Evolutionary conservation across 2,329 filamentous ascomycete species (phyloP).

Genomic region (Tolypocladium sp.): DNA sequence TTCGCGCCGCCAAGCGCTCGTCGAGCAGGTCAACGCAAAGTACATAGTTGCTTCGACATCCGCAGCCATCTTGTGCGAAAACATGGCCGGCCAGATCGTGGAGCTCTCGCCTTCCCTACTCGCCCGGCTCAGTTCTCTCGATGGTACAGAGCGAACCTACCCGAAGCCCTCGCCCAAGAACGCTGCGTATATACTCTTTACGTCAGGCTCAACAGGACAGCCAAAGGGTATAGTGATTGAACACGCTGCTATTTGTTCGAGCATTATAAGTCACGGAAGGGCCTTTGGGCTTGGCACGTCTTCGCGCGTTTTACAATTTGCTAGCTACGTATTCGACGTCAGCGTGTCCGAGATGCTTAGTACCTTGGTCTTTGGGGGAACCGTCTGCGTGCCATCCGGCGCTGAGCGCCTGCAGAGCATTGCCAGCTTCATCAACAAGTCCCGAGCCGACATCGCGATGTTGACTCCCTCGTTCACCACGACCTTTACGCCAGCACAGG

Average conservation of each 20-base stretch:
- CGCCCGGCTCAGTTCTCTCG: not conserved
- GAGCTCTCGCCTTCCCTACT: not conserved
- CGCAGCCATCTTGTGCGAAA: not conserved
- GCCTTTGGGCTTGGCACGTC: conserved; percentile 33
- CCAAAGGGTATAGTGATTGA: conserved; percentile 17
- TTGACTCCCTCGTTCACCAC: conserved; percentile 6
- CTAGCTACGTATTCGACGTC: conserved; percentile 40
- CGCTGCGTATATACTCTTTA: conserved; percentile 16
- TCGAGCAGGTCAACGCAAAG: not conserved
- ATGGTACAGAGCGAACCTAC: not conserved
- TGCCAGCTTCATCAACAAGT: not conserved
- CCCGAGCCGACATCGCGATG: not conserved
- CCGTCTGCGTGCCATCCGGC: conserved; percentile 12
- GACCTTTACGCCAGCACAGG: conserved; percentile 6
- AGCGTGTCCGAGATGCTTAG: conserved; percentile 22
- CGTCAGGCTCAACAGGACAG: conserved; percentile 15
- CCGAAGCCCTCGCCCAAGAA: not conserved
- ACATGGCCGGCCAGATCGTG: not conserved
- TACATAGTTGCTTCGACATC: not conserved
- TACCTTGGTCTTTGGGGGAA: conserved; percentile 10
- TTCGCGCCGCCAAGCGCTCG: not conserved
- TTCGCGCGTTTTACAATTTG: conserved; percentile 44
- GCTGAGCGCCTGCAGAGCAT: conserved; percentile 5
- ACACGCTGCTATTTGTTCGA: conserved; percentile 45
- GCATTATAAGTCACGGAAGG: conserved; percentile 36